Evolutionary conservation across 2,329 filamentous ascomycete species (phyloP).

Genomic region (Helminthosporium solani): DNA sequence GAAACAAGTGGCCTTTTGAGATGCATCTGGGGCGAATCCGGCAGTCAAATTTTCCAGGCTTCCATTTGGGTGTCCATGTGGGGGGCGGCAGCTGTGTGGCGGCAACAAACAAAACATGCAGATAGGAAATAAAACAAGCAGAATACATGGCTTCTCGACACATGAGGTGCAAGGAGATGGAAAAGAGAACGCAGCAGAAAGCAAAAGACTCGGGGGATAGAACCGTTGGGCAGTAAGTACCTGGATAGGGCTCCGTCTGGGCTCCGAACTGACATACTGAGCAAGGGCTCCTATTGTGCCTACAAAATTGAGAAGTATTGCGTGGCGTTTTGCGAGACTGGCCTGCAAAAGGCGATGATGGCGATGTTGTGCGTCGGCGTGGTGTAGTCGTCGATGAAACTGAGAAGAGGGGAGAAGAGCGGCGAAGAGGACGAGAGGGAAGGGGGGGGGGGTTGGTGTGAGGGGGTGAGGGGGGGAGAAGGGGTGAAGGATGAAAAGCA

Average conservation of each 20-base stretch:
- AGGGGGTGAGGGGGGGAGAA: conserved; percentile 15
- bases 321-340: conserved; percentile 17
- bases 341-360: conserved; percentile 17
- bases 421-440: conserved; percentile 13
- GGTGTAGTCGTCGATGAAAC: conserved; percentile 19
- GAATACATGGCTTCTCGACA: conserved; percentile 31
- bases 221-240: conserved; percentile 47
- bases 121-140: conserved; percentile 21
- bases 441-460: too few relatives aligned
- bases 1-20: conserved; percentile 23
- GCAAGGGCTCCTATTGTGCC: conserved; percentile 39
- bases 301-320: conserved; percentile 17
- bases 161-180: conserved; percentile 21
- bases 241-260: conserved; percentile 44
- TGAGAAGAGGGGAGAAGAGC: conserved; percentile 29
- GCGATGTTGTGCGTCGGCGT: conserved; percentile 10
- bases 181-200: conserved; percentile 18
- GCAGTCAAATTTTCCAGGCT: conserved; percentile 20
- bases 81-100: conserved; percentile 33
- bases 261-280: conserved; percentile 48
- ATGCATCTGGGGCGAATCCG: conserved; percentile 21
- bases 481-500: conserved; percentile 18
- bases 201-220: conserved; percentile 26
- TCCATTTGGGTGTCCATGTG: conserved; percentile 23
- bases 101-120: conserved; percentile 17